A percentile compares a stretch with the other conserved stretches of the same genome.
These are phyloP conservation scores for Taiozyma sp. DNA, from an alignment of 1,139 yeast species.

Conservation along the genomic window DNA sequence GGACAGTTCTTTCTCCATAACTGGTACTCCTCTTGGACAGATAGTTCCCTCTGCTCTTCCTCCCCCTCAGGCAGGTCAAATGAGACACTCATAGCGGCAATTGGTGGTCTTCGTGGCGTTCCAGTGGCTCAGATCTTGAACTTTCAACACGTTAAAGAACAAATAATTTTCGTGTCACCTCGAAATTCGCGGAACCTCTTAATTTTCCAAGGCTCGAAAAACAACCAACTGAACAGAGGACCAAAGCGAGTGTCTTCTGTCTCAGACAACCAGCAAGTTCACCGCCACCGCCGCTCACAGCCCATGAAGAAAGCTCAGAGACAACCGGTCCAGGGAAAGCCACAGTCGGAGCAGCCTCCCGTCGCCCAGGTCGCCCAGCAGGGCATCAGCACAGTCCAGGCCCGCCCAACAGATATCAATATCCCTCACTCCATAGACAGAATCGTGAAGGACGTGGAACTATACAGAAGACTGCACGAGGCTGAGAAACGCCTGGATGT, in stretches of 20 bases:
- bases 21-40: constrained; percentile 60
- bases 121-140: neutral
- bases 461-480: constrained; percentile 65
- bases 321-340: neutral
- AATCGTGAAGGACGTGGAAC: constrained; percentile 70
- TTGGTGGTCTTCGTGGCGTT: neutral
- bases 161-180: neutral
- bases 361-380: constrained; percentile 11
- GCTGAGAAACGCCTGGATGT: constrained; percentile 82
- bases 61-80: neutral
- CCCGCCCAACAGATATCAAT: constrained; percentile 24
- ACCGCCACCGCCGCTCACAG: neutral
- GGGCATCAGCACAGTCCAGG: constrained; percentile 15
- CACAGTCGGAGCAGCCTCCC: neutral
- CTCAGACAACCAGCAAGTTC: neutral
- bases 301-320: neutral
- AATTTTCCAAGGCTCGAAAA: neutral
- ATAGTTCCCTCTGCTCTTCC: constrained; percentile 15
- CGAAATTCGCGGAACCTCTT: neutral
- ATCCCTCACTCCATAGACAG: constrained; percentile 20
- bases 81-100: neutral
- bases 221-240: neutral
- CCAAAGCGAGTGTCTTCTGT: neutral
- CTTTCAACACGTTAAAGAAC: neutral
- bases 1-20: constrained; percentile 79